Percentiles rank a stretch among this genome's conserved stretches.
Evolutionary conservation across 768 basidiomycete species (phyloP).

Genomic region (Pleurotus djamor): DNA sequence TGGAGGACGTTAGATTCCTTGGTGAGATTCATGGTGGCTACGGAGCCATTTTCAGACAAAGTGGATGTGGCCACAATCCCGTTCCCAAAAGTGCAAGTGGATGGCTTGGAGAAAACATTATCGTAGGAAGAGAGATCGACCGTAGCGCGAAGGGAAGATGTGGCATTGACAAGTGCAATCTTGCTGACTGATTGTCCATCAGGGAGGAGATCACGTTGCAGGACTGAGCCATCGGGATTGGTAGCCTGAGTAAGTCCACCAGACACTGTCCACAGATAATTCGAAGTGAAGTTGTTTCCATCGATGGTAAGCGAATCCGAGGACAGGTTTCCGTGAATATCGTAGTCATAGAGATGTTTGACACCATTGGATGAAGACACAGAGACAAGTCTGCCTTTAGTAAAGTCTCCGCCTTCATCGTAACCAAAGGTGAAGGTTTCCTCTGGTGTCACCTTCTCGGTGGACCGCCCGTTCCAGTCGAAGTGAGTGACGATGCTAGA

Average conservation of each 20-base stretch:
- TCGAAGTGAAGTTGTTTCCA: not conserved
- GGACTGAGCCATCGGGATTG: not conserved
- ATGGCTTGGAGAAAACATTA: slow-evolving; percentile 1
- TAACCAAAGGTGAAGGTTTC: slow-evolving; percentile 2
- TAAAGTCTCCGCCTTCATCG: not conserved
- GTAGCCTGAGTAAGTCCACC: not conserved
- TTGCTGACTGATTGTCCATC: slow-evolving; percentile 2
- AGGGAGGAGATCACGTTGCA: not conserved
- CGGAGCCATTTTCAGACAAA: not conserved
- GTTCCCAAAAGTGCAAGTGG: not conserved
- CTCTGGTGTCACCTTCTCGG: not conserved
- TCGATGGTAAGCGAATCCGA: not conserved
- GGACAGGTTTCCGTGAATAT: not conserved
- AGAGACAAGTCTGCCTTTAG: not conserved
- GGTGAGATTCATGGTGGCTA: not conserved
- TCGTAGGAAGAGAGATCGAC: not conserved
- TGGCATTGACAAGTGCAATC: not conserved
- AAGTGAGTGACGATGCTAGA: not conserved
- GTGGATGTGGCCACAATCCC: not conserved
- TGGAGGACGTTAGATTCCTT: not conserved
- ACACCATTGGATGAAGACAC: not conserved
- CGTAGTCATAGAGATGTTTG: not conserved
- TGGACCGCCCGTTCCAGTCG: not conserved
- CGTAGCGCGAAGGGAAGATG: not conserved
- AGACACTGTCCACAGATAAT: not conserved